Conservation (phyloP, 495 filamentous ascomycete species). For the Choiromyces venosus region DNA sequence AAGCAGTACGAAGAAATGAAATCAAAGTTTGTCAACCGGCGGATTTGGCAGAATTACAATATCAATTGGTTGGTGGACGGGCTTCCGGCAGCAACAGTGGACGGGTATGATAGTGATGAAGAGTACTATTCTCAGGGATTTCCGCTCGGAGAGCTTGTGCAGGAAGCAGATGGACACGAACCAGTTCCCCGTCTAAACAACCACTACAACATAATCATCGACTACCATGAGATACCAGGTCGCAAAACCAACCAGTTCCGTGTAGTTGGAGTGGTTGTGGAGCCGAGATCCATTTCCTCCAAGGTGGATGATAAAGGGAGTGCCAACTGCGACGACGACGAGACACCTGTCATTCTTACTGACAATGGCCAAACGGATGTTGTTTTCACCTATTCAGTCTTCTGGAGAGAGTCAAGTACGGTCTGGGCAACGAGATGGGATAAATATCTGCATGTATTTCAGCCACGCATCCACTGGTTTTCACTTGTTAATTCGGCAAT, state of each 20-base stretch:
- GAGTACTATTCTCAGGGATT: conserved; percentile 86
- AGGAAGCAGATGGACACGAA: conserved; percentile 27
- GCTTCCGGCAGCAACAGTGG: conserved; percentile 76
- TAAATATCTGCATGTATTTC: conserved; percentile 91
- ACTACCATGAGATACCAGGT: conserved; percentile 70
- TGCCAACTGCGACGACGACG: conserved; percentile 39
- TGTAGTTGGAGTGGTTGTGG: conserved; percentile 84
- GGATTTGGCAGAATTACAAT: conserved; percentile 75
- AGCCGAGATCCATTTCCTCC: conserved; percentile 66
- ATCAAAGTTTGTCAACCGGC: conserved; percentile 72
- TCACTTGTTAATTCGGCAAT: conserved; percentile 90
- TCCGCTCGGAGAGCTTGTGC: conserved; percentile 57
- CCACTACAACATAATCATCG: conserved; percentile 88
- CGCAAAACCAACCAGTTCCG: conserved; percentile 60
- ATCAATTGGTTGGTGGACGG: conserved; percentile 96
- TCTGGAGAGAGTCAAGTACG: conserved; percentile 71
- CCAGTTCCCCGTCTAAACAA: conserved; percentile 61
- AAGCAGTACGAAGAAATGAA: conserved; percentile 61
- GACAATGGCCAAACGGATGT: conserved; percentile 65
- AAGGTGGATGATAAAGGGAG: conserved; percentile 51
- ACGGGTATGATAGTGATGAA: conserved; percentile 62
- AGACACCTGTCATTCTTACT: conserved; percentile 54
- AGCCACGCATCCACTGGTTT: conserved; percentile 98
- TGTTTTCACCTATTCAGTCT: conserved; percentile 84
- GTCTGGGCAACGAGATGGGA: conserved; percentile 97